These are phyloP conservation scores for Astrothelium macrocarpum DNA, from an alignment of 495 filamentous ascomycete genomes.

Conservation along the genomic window DNA sequence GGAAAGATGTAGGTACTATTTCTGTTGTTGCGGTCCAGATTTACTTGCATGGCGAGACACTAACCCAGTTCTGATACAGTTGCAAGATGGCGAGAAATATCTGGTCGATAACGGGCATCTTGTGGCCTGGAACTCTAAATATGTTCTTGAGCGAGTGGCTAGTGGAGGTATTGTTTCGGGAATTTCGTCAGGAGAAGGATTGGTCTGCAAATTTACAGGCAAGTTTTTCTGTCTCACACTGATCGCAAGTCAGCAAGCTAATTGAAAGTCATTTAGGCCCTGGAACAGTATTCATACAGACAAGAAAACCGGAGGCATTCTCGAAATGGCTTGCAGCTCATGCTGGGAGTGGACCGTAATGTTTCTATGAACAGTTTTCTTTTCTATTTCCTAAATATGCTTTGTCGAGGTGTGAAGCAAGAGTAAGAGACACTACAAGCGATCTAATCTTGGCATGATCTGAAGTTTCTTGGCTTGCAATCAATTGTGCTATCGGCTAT, in stretches of 20 bases:
- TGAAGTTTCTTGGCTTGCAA: no score
- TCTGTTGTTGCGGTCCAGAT: conserved; percentile 50
- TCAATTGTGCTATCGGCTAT: no score
- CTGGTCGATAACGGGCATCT: conserved; percentile 93
- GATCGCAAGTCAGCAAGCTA: neutral
- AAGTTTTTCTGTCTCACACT: neutral
- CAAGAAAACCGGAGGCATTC: conserved; percentile 66
- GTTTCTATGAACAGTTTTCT: neutral
- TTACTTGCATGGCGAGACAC: conserved; percentile 50
- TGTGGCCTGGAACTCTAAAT: conserved; percentile 96
- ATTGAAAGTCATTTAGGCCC: conserved; percentile 43
- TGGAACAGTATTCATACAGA: conserved; percentile 89
- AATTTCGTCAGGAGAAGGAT: conserved; percentile 68
- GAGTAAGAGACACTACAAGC: neutral
- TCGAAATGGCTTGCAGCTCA: conserved; percentile 40
- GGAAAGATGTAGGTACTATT: conserved; percentile 69
- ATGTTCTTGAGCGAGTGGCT: conserved; percentile 76
- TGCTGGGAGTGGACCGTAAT: neutral
- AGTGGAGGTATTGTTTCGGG: conserved; percentile 81
- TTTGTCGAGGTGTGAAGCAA: neutral
- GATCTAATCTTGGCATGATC: no score
- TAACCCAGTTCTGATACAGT: conserved; percentile 34
- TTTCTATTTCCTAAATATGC: neutral
- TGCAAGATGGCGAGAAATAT: conserved; percentile 70
- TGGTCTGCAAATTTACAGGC: conserved; percentile 87